phyloP scores from a whole-genome alignment of 805 yeast genomes.

The Pichia kluyveri region DNA sequence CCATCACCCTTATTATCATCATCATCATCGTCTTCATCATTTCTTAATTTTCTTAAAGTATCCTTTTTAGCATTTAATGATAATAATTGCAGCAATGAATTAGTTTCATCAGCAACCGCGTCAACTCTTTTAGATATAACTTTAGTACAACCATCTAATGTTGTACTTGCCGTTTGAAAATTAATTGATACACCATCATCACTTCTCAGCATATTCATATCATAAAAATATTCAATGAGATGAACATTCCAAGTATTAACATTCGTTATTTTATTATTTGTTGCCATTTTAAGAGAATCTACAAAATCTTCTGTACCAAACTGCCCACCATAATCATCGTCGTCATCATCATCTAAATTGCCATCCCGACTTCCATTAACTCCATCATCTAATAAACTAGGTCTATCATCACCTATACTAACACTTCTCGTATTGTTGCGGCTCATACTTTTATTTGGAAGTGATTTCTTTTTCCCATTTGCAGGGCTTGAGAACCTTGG shows the following conservation, averaged over 20 bases:
- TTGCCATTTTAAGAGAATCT: constrained; percentile 18
- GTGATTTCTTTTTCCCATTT: neutral
- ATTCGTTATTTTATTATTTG: constrained; percentile 36
- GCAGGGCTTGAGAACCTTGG: neutral
- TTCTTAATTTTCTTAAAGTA: neutral
- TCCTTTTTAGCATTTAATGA: constrained; percentile 35
- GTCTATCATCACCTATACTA: neutral
- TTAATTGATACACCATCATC: constrained; percentile 36
- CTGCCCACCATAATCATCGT: neutral
- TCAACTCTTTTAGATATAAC: constrained; percentile 41
- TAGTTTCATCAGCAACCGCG: constrained; percentile 25
- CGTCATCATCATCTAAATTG: neutral
- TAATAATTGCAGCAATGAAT: constrained; percentile 43
- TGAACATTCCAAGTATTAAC: constrained; percentile 43
- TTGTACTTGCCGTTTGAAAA: constrained; percentile 36
- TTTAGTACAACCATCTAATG: constrained; percentile 47
- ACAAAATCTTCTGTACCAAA: constrained; percentile 14
- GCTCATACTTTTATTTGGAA: neutral
- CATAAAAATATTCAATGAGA: constrained; percentile 44
- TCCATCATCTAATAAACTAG: neutral
- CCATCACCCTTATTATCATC: constrained; percentile 18
- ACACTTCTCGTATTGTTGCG: neutral
- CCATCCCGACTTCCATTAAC: neutral
- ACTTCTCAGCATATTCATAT: constrained; percentile 34
- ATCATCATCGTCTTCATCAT: constrained; percentile 4